These are phyloP conservation scores for Salvia splendens DNA, from an alignment of 257 asterid species.

Conservation along the genomic window DNA sequence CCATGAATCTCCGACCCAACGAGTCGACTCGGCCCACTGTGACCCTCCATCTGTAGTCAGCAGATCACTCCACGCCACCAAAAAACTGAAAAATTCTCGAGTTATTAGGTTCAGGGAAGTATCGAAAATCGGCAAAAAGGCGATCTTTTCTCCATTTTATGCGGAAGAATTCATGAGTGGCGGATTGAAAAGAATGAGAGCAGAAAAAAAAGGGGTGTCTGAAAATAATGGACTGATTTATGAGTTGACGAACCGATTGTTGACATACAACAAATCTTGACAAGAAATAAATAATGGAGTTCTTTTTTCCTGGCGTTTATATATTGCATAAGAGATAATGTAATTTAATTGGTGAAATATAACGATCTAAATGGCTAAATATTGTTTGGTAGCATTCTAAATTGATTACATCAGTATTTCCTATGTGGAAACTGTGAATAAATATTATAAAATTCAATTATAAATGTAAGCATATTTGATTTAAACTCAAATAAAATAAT, in stretches of 20 bases:
- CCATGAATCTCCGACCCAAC: conserved; percentile 88
- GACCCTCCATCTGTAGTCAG: conserved; percentile 57
- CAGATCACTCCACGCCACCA: conserved; percentile 30
- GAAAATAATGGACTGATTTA: conserved; percentile 18
- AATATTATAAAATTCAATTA: not conserved
- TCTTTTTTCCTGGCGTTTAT: conserved; percentile 6
- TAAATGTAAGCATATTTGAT: too few species aligned
- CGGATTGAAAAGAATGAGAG: not conserved
- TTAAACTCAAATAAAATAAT: too few species aligned
- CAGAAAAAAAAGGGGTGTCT: not conserved
- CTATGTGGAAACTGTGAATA: too few species aligned
- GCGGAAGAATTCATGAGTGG: not conserved
- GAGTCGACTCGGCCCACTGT: conserved; percentile 40
- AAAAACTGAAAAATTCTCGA: conserved; percentile 5
- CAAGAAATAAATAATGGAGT: not conserved
- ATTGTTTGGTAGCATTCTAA: not conserved
- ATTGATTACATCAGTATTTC: too few species aligned
- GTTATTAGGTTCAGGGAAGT: not conserved
- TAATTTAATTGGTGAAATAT: not conserved
- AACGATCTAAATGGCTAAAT: not conserved
- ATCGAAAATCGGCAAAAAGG: conserved; percentile 14
- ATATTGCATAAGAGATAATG: conserved; percentile 2
- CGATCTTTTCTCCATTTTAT: not conserved
- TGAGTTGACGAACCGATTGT: conserved; percentile 33
- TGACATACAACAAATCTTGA: not conserved